Evolutionary conservation across 305 asterid genomes (phyloP), one percentile per base, ranked within the genome.

Genomic region (Fraxinus velutina): DNA sequence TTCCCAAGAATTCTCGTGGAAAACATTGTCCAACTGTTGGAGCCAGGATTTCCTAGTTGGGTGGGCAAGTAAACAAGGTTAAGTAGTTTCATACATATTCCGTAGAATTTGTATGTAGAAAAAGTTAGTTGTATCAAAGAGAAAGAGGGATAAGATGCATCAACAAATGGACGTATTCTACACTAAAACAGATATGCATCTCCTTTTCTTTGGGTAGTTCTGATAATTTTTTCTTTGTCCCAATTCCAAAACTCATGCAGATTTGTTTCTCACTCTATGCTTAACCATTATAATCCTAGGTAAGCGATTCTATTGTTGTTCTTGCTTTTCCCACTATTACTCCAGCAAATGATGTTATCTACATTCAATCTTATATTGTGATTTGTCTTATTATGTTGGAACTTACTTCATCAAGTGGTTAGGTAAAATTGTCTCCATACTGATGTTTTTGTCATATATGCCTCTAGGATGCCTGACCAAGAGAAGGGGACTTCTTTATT

Each of bases 31-130:
- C 75, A 42, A 36, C 55, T 7, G 24, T 79, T n/a, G 66, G 68
- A 60, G 24, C n/a, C 13, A n/a, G 47, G 83, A 64, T 34, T 9
- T 72, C 68, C 22, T 22, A 52, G 27, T 84, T 76, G 17, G 79
- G 70, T 44, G 47, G 76, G 62, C 72, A 71, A 71, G 57, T 13
- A 27, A 52, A 7, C 64, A 1, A 21, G 36, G 30, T 27, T 33
- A 42, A 39, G 15, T 22, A 34, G 34, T 22, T 60, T 60, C 70
- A 21, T 60, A 27, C 39, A 37, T 21, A 22, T 17, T 37, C 55
- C 22, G 5, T 79, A 72, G 17, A 27, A 55, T 32, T 57, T 84
- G 64, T 39, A 32, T 17, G 62, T 76, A 5, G 76, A 52, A 21
- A 77, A 50, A 68, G 39, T 76, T 13, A 39, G n/a, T 75, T 19